Percentiles rank a stretch among this genome's conserved stretches.
Conservation (phyloP, 2,329 filamentous ascomycete species). For the Fusarium pseudograminearum region DNA sequence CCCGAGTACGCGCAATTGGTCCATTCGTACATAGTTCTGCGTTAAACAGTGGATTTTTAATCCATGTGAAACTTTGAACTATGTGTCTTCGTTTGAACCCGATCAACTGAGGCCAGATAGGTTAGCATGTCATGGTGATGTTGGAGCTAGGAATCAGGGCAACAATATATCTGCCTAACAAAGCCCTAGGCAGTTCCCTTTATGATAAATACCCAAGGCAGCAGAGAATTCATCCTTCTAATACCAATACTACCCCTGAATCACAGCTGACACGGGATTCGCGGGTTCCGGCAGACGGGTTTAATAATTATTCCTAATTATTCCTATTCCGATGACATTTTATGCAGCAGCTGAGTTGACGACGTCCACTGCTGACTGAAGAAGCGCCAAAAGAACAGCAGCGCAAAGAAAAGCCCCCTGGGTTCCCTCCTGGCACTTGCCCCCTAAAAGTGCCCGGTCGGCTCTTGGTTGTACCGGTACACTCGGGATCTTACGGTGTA, state of each 20-base stretch:
- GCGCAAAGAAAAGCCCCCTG: conserved; percentile 14
- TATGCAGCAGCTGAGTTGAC: conserved; percentile 19
- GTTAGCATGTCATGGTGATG: not conserved
- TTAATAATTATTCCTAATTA: conserved; percentile 19
- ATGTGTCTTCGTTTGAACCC: not conserved
- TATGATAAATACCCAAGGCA: no score
- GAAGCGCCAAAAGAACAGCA: not conserved
- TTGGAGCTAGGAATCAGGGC: not conserved
- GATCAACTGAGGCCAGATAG: conserved; percentile 8
- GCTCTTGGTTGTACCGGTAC: conserved; percentile 31
- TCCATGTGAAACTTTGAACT: conserved; percentile 17
- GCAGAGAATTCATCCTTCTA: not conserved
- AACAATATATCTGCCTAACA: conserved; percentile 6
- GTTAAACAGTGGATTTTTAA: conserved; percentile 7
- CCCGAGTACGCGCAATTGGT: conserved; percentile 24
- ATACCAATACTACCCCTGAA: conserved; percentile 6
- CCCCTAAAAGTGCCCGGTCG: conserved; percentile 10
- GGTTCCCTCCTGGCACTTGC: conserved; percentile 19
- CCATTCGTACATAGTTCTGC: conserved; percentile 14
- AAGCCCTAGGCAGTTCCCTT: not conserved
- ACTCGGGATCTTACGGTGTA: conserved; percentile 29
- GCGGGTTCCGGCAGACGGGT: conserved; percentile 14
- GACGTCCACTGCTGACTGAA: conserved; percentile 11
- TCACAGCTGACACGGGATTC: conserved; percentile 5
- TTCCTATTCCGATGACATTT: not conserved